Evolutionary conservation across 2,329 filamentous ascomycete species (phyloP).

Genomic region (Colletotrichum truncatum): DNA sequence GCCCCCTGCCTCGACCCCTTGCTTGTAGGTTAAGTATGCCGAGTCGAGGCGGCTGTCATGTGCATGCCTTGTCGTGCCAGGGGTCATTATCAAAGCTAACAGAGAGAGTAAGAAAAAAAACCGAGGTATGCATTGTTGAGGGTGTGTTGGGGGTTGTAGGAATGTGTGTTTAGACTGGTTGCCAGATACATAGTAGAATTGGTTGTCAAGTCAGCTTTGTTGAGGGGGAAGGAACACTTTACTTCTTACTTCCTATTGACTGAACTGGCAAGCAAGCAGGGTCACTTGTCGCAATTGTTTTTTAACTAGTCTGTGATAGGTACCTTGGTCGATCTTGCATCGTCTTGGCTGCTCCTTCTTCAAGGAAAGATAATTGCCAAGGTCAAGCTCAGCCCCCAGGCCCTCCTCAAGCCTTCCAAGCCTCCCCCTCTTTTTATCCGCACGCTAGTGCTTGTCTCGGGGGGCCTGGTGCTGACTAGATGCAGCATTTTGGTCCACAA

Average conservation of each 20-base stretch:
- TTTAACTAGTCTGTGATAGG: neutral
- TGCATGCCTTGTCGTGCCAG: neutral
- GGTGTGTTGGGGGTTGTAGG: neutral
- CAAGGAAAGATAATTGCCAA: slow-evolving; percentile 17
- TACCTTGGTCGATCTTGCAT: slow-evolving; percentile 17
- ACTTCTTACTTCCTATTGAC: neutral
- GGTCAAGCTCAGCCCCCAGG: slow-evolving; percentile 1
- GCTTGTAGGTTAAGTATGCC: neutral
- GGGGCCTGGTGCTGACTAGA: slow-evolving; percentile 1
- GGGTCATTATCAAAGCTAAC: neutral
- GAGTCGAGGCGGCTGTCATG: neutral
- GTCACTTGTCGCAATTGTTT: neutral
- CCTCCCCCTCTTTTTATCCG: slow-evolving; percentile 23
- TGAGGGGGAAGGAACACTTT: neutral
- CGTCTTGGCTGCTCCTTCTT: slow-evolving; percentile 1
- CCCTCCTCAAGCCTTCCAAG: no score
- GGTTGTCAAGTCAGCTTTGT: neutral
- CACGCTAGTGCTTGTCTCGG: slow-evolving; percentile 14
- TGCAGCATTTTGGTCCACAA: neutral
- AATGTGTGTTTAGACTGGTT: no score
- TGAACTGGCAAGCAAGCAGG: neutral
- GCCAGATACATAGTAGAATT: neutral
- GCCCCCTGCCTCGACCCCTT: neutral
- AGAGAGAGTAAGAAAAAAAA: neutral
- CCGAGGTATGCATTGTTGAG: neutral